Percentiles rank a stretch among this genome's conserved stretches.
Evolutionary conservation across 352 stramenopile species (phyloP).

Genomic region (Hyaloperonospora brassicae): DNA sequence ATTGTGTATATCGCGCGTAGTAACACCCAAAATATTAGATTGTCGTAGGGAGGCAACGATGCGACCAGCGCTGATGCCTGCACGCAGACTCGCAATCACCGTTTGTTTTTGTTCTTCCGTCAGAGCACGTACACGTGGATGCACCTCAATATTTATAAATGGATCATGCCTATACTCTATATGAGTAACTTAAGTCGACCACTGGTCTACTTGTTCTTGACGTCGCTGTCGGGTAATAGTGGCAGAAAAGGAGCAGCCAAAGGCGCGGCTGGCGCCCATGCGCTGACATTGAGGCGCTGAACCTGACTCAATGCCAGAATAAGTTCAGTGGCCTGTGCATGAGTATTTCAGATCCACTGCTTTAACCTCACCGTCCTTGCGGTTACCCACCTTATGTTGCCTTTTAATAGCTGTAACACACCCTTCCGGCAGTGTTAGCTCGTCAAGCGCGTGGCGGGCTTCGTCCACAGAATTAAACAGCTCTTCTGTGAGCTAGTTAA

Average conservation of each 20-base stretch:
- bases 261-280: neutral
- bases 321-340: neutral
- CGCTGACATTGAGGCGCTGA: neutral
- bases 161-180: neutral
- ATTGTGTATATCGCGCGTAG: no score
- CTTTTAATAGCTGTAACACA: neutral
- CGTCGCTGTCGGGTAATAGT: neutral
- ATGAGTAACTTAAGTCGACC: neutral
- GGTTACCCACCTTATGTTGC: neutral
- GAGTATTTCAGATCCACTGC: no score
- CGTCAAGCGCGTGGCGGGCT: no score
- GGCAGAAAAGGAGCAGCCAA: neutral
- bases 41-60: no score
- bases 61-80: no score
- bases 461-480: no score
- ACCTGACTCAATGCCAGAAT: neutral
- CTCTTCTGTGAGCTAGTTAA: no score
- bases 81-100: neutral
- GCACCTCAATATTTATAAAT: neutral
- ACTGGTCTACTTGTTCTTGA: neutral
- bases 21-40: no score
- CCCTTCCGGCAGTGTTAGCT: neutral
- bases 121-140: neutral
- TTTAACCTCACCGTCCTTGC: no score
- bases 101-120: neutral